These are phyloP conservation scores for Moniliella sp. DNA, from an alignment of 1,284 basidiomycete genomes.

Conservation along the genomic window DNA sequence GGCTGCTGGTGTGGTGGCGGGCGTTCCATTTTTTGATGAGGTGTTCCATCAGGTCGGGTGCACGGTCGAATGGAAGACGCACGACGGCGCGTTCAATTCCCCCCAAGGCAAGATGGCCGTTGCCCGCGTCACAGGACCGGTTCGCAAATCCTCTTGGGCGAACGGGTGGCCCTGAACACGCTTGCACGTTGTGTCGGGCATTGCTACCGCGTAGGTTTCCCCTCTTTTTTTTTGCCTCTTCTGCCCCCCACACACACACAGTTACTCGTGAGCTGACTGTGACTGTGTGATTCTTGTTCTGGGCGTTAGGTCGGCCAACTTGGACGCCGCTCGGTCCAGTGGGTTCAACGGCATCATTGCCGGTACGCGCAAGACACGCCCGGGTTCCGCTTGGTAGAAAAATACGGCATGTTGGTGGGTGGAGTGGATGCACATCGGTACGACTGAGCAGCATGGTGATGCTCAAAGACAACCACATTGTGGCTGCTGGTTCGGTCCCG, in stretches of 20 bases:
- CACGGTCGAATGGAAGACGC: conserved; percentile 74
- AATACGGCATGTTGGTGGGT: conserved; percentile 95
- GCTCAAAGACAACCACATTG: conserved; percentile 98
- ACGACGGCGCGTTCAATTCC: conserved; percentile 48
- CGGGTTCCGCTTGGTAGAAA: conserved; percentile 84
- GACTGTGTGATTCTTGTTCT: no score
- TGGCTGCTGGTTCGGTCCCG: conserved; percentile 88
- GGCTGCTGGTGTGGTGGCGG: conserved; percentile 59
- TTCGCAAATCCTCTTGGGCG: conserved; percentile 73
- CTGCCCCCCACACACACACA: no score
- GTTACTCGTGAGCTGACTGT: no score
- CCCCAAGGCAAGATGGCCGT: conserved; percentile 46
- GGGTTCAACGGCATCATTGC: conserved; percentile 77
- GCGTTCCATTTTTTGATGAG: conserved; percentile 84
- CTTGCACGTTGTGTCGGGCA: conserved; percentile 85
- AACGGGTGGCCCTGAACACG: conserved; percentile 78
- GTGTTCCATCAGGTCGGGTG: conserved; percentile 74
- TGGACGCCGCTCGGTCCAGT: conserved; percentile 53
- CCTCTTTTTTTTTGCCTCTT: no score
- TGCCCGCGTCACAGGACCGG: conserved; percentile 78
- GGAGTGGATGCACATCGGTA: conserved; percentile 91
- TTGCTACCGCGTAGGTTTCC: conserved; percentile 70
- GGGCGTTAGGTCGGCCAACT: no score
- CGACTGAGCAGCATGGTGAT: conserved; percentile 96
- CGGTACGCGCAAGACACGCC: conserved; percentile 90